Conservation (phyloP, 352 stramenopile genomes). For the Phytophthora sojae region DNA sequence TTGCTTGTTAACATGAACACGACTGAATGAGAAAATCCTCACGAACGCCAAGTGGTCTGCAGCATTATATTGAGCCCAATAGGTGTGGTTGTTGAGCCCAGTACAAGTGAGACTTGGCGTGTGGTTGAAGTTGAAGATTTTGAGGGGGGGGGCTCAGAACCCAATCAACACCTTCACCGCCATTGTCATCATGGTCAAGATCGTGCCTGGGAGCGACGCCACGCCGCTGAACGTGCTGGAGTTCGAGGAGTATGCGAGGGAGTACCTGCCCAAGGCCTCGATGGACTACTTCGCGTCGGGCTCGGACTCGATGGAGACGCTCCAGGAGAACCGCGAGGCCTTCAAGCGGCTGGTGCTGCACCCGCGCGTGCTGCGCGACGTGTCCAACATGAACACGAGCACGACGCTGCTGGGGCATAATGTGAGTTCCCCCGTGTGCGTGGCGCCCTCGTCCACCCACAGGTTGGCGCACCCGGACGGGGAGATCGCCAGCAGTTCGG, state of each 20-base stretch:
- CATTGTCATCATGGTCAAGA: slow-evolving; percentile 55
- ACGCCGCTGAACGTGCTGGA: slow-evolving; percentile 89
- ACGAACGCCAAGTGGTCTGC: no score
- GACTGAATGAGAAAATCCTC: no score
- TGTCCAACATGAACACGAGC: slow-evolving; percentile 92
- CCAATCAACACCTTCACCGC: background rate
- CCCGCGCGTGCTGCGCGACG: slow-evolving; percentile 93
- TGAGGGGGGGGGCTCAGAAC: background rate
- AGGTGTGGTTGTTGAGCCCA: no score
- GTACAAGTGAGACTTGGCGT: background rate
- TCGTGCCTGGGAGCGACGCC: slow-evolving; percentile 70
- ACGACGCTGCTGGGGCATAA: slow-evolving; percentile 93
- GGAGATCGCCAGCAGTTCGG: slow-evolving; percentile 88
- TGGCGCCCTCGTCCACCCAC: slow-evolving; percentile 92
- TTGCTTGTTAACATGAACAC: slow-evolving; percentile 37
- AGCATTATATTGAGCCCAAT: background rate
- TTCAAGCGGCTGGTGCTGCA: slow-evolving; percentile 95
- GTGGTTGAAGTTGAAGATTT: slow-evolving; percentile 17
- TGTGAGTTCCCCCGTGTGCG: slow-evolving; percentile 93
- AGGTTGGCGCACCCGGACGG: slow-evolving; percentile 96
- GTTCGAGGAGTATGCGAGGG: slow-evolving; percentile 87
- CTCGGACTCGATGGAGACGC: slow-evolving; percentile 91
- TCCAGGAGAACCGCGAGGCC: slow-evolving; percentile 85
- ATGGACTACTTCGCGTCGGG: slow-evolving; percentile 93
- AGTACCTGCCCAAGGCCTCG: slow-evolving; percentile 90